These are phyloP conservation scores for Russula sp. DNA, from an alignment of 768 basidiomycete species.

Conservation along the genomic window DNA sequence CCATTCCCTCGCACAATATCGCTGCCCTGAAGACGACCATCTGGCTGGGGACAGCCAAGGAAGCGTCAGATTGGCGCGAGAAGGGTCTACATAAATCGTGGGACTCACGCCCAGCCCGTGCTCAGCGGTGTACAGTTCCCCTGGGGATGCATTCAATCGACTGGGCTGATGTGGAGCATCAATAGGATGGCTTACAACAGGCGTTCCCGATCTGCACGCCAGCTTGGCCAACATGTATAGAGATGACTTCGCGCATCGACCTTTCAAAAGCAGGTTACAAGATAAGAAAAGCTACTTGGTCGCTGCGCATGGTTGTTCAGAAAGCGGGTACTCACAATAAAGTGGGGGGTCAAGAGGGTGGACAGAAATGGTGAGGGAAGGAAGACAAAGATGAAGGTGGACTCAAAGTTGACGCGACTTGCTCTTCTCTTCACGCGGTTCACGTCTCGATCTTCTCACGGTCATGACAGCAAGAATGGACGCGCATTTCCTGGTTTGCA, in stretches of 20 bases:
- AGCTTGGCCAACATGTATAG: slow-evolving; percentile 97
- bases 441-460: slow-evolving; percentile 14
- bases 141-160: slow-evolving; percentile 34
- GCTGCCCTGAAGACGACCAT: slow-evolving; percentile 80
- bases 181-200: slow-evolving; percentile 68
- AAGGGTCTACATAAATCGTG: slow-evolving; percentile 21
- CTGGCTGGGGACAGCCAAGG: slow-evolving; percentile 51
- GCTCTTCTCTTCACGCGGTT: background rate
- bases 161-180: background rate
- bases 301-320: background rate
- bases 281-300: background rate
- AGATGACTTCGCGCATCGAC: slow-evolving; percentile 93
- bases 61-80: slow-evolving; percentile 16
- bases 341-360: background rate
- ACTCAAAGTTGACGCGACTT: background rate
- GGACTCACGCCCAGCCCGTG: slow-evolving; percentile 87
- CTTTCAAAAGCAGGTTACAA: slow-evolving; percentile 14
- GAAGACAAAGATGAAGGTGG: background rate
- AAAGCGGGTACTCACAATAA: slow-evolving; percentile 1
- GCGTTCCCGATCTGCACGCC: slow-evolving; percentile 98
- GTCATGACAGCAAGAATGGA: slow-evolving; percentile 16
- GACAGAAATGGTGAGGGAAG: background rate
- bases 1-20: slow-evolving; percentile 53
- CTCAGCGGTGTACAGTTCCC: slow-evolving; percentile 98
- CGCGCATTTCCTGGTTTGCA: background rate